Percentiles rank a stretch among this genome's conserved stretches.
phyloP scores from a whole-genome alignment of 352 stramenopile species.

The Phytopythium boreale region DNA sequence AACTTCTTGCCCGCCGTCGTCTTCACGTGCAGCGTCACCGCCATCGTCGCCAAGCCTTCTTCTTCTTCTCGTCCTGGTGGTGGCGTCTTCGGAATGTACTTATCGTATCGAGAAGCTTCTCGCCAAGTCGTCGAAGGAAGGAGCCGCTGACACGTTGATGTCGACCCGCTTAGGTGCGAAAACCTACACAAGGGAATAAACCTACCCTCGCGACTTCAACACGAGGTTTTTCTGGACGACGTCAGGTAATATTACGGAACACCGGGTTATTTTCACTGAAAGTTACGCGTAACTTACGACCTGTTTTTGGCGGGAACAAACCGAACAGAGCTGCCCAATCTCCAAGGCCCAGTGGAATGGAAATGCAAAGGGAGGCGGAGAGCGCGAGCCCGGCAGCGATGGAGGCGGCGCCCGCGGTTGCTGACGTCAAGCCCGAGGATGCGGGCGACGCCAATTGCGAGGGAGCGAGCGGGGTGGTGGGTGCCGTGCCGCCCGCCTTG shows the following conservation, averaged over 20 bases:
- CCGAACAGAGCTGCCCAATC: neutral
- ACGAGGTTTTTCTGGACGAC: neutral
- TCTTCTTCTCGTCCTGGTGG: neutral
- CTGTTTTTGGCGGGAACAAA: constrained; percentile 1
- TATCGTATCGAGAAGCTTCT: neutral
- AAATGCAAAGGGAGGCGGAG: neutral
- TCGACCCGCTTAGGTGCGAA: constrained; percentile 2
- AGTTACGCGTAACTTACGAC: neutral
- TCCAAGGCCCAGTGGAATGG: no score
- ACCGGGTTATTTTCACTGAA: no score
- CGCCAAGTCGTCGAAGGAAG: neutral
- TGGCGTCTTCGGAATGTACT: no score
- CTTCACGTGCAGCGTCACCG: constrained; percentile 83
- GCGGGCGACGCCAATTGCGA: neutral
- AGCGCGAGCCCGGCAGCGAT: neutral
- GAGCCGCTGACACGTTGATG: neutral
- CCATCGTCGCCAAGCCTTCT: constrained; percentile 12
- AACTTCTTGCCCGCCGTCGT: constrained; percentile 82
- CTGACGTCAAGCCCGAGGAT: no score
- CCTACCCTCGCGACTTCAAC: neutral
- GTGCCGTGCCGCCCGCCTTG: no score
- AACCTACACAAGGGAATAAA: neutral
- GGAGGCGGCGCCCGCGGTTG: no score
- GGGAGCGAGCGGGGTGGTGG: neutral
- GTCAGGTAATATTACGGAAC: no score